phyloP scores from a whole-genome alignment of 345 rosid genomes.

The Eucalyptus regnans region DNA sequence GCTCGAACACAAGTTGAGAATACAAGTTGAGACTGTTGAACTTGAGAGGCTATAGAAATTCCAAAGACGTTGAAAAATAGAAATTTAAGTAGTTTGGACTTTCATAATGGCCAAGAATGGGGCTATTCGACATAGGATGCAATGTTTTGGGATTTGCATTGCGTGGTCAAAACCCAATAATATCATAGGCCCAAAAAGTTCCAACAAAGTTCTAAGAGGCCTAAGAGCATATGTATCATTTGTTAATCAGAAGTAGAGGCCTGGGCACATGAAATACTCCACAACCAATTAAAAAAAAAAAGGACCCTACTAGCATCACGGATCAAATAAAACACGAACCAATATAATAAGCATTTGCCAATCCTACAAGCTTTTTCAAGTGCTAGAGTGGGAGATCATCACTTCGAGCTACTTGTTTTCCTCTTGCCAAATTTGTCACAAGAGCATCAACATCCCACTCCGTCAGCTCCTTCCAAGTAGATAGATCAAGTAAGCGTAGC shows the following conservation, averaged over 20 bases:
- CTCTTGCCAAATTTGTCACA: neutral
- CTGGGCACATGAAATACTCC: no score
- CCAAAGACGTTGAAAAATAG: neutral
- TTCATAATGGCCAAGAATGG: no score
- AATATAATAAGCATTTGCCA: neutral
- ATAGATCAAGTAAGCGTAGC: neutral
- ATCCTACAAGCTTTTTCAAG: neutral
- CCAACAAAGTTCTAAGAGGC: neutral
- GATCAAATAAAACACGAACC: neutral
- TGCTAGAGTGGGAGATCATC: neutral
- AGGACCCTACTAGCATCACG: neutral
- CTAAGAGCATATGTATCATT: no score
- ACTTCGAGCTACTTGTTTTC: neutral
- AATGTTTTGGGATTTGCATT: neutral
- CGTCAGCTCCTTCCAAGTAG: neutral
- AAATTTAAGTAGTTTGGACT: neutral
- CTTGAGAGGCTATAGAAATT: neutral
- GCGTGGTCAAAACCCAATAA: neutral
- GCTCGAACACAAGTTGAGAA: neutral
- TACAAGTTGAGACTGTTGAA: neutral
- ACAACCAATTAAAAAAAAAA: fast-evolving
- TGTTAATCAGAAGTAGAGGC: neutral
- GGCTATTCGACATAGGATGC: neutral
- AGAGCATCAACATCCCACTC: neutral
- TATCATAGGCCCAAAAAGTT: neutral